phyloP scores from a whole-genome alignment of 164 flowering plant genomes.

The Liquidambar formosana region DNA sequence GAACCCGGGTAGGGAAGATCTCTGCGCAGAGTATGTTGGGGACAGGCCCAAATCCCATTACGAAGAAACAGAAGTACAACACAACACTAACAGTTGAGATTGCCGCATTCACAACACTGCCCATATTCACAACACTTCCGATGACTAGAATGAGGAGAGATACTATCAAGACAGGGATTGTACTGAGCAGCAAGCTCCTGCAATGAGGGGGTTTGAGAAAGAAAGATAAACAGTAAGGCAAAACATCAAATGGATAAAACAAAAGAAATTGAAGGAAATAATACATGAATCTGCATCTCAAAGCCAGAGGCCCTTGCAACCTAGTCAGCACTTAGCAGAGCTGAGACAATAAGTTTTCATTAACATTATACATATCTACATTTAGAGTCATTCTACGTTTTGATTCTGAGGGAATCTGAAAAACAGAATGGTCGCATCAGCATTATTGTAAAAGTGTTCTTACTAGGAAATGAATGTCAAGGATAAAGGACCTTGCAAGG shows the following conservation, averaged over 20 bases:
- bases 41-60: conserved; percentile 86
- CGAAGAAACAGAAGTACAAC: conserved; percentile 82
- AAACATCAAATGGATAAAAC: neutral
- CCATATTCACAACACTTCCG: conserved; percentile 42
- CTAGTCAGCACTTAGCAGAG: neutral
- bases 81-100: conserved; percentile 75
- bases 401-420: neutral
- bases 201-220: conserved; percentile 4
- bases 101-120: conserved; percentile 52
- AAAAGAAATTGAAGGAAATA: neutral
- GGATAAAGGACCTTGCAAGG: no score
- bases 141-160: conserved; percentile 68
- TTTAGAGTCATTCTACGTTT: neutral
- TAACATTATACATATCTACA: neutral
- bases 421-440: neutral
- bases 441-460: neutral
- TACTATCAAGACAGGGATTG: conserved; percentile 68
- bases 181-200: conserved; percentile 75
- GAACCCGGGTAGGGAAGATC: conserved; percentile 91
- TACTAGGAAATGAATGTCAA: neutral
- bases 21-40: conserved; percentile 95
- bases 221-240: neutral
- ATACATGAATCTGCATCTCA: neutral
- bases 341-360: neutral
- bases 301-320: neutral